These are phyloP conservation scores for Trametes sp. DNA, from an alignment of 1,284 basidiomycete species.

Conservation along the genomic window DNA sequence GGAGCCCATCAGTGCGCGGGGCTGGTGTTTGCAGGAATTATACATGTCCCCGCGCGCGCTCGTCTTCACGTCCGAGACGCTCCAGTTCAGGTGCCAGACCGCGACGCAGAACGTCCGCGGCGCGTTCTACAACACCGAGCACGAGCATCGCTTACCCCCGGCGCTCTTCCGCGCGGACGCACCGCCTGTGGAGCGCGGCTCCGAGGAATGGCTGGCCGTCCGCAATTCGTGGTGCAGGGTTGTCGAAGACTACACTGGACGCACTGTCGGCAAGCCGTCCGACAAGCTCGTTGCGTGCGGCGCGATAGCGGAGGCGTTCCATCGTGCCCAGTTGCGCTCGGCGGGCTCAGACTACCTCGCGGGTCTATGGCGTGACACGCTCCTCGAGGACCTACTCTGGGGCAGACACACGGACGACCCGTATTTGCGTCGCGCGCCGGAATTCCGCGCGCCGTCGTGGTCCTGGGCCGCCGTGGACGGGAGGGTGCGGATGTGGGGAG, in stretches of 20 bases:
- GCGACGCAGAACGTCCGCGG: conserved; percentile 21
- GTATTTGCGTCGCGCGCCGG: background rate
- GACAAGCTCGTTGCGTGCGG: conserved; percentile 30
- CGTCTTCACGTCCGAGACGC: conserved; percentile 20
- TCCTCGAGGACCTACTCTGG: conserved; percentile 25
- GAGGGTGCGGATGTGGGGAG: background rate
- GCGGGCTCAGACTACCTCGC: conserved; percentile 32
- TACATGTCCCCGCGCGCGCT: conserved; percentile 17
- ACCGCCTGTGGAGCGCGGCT: background rate
- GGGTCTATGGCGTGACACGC: conserved; percentile 22
- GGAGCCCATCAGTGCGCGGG: conserved; percentile 20
- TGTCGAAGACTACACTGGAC: conserved; percentile 25
- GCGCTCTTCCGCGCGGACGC: conserved; percentile 16
- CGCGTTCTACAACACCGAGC: conserved; percentile 9
- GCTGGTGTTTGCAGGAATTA: conserved; percentile 27
- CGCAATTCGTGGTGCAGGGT: conserved; percentile 15
- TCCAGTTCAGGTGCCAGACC: conserved; percentile 27
- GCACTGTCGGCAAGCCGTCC: conserved; percentile 12
- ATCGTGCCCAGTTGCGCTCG: conserved; percentile 16
- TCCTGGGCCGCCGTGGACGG: conserved; percentile 22
- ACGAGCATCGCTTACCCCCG: conserved; percentile 12
- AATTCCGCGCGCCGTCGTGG: conserved; percentile 26
- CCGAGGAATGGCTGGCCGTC: conserved; percentile 5
- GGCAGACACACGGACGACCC: background rate
- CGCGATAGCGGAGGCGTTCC: conserved; percentile 25